Evolutionary conservation across 805 yeast species (phyloP), one percentile per base, ranked within the genome.

Genomic region (Starmerella floricola): DNA sequence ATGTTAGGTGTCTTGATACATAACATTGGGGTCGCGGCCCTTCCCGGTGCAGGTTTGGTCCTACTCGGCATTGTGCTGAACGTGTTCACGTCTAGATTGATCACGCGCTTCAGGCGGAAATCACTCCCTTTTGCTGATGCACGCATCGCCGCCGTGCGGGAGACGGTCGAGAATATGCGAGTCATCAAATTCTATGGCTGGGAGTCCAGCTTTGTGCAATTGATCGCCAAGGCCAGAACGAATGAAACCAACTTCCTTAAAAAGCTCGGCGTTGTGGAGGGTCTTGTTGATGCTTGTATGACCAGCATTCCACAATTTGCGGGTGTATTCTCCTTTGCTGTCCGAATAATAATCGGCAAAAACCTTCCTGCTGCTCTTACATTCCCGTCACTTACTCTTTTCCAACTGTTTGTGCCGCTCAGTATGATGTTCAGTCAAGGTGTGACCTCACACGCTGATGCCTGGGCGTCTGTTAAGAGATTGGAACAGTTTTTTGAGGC

Each of bases 151-250:
- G 67, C 74, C 37, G 76, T 85, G 59, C 79, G 82, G 50, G 97
- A 87, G 59, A 73, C 85, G 23, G 66, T 87, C 49, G 76, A 72
- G 55, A 76, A 80, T 50, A 73, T 87, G 69, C 83, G 81, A 55
- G 71, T 79, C 58, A 82, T 87, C 59, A 87, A 87, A 63, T 81
- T 72, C 58, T 87, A 86, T 58, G 82, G 93, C 1, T 87, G 95
- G 95, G 96, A 87, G 62, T 68, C 67, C 26, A 86, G 95, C 1
- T 87, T 84, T 57, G 68, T 68, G 41, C 59, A 68, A 8, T 64
- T 69, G 40, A 70, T 87, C 28, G 55, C 73, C 13, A 68, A 65
- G 11, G 66, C 73, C 21, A 72, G 96, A 57, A 53, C 56, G 0
- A 55, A 64, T 17, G 96, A 86, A 61, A 76, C 82, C 71, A 51